Evolutionary conservation across 1,139 yeast species (phyloP).

Genomic region (Candida sp.): DNA sequence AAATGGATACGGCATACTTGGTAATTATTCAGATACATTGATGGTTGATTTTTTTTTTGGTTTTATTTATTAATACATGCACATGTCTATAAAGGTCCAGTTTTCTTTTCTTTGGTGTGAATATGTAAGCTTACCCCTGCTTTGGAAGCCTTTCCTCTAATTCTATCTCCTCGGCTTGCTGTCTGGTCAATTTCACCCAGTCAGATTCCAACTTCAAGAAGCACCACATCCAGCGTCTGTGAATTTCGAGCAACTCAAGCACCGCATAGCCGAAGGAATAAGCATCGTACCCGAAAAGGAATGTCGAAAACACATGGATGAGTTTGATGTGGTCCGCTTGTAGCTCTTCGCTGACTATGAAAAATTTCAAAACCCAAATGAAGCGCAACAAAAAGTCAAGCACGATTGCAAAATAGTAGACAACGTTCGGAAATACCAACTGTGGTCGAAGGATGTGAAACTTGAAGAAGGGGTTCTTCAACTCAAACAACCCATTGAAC

Average conservation of each 20-base stretch:
- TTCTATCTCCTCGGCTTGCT: conserved; percentile 25
- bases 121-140: conserved; percentile 4
- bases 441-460: conserved; percentile 12
- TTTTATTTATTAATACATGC: background rate
- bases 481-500: conserved; percentile 30
- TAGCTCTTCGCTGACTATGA: conserved; percentile 32
- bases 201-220: conserved; percentile 85
- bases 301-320: conserved; percentile 25
- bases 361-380: conserved; percentile 69
- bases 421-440: conserved; percentile 8
- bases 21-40: background rate
- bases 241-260: conserved; percentile 73
- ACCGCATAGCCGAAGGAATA: conserved; percentile 64
- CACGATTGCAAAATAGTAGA: conserved; percentile 58
- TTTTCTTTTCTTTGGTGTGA: background rate
- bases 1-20: background rate
- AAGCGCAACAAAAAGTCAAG: conserved; percentile 70
- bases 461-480: conserved; percentile 2
- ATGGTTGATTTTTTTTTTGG: background rate
- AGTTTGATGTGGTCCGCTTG: conserved; percentile 15
- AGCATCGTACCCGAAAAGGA: conserved; percentile 48
- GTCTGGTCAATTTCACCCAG: conserved; percentile 43
- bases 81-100: background rate
- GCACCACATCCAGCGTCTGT: conserved; percentile 91
- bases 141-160: conserved; percentile 12